Conservation (phyloP, 805 yeast species). For the Lachancea nothofagi region DNA sequence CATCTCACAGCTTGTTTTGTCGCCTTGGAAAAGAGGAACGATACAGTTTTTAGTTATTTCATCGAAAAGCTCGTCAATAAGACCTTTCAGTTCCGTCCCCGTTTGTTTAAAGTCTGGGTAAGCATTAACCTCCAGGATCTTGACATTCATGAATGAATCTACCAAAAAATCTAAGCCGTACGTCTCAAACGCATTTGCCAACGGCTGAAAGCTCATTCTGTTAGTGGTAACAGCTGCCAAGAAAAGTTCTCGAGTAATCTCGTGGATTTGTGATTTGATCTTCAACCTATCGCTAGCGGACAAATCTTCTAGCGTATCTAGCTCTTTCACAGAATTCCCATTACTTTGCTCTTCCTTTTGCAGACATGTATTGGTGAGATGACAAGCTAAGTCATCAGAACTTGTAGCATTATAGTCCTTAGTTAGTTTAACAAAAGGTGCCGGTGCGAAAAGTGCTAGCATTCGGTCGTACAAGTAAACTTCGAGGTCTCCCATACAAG, state of each 20-base stretch:
- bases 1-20: slow-evolving; percentile 8
- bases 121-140: slow-evolving; percentile 79
- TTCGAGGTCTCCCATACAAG: slow-evolving; percentile 64
- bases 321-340: slow-evolving; percentile 6
- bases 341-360: slow-evolving; percentile 50
- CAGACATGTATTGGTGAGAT: slow-evolving; percentile 89
- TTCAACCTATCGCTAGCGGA: slow-evolving; percentile 31
- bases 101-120: slow-evolving; percentile 97
- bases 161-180: slow-evolving; percentile 88
- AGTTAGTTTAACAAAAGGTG: slow-evolving; percentile 38
- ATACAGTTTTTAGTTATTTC: slow-evolving; percentile 46
- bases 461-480: slow-evolving; percentile 79
- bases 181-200: slow-evolving; percentile 75
- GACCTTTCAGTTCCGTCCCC: slow-evolving; percentile 61
- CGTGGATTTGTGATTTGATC: slow-evolving; percentile 52
- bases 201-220: slow-evolving; percentile 77
- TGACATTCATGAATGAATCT: slow-evolving; percentile 47
- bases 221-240: slow-evolving; percentile 78
- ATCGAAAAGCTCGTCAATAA: slow-evolving; percentile 64
- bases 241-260: slow-evolving; percentile 63
- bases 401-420: slow-evolving; percentile 27
- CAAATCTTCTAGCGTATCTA: slow-evolving; percentile 33
- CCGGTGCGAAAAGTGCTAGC: slow-evolving; percentile 73
- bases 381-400: slow-evolving; percentile 54
- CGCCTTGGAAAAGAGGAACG: slow-evolving; percentile 39